These are phyloP conservation scores for Fusarium ramigenum DNA, from an alignment of 2,329 filamentous ascomycete species.

Conservation along the genomic window DNA sequence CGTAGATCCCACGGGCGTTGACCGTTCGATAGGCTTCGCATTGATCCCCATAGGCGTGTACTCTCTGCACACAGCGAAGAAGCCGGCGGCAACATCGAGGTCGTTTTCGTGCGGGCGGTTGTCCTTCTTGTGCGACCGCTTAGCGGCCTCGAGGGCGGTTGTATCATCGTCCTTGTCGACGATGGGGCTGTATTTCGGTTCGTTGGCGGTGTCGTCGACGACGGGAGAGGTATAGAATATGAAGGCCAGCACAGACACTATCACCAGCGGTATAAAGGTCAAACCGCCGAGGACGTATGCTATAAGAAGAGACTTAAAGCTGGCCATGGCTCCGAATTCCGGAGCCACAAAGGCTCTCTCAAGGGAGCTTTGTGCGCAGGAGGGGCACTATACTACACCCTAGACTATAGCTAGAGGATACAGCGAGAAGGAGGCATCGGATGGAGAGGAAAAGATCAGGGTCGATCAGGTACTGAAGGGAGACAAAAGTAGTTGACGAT, in stretches of 20 bases:
- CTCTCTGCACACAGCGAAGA: constrained; percentile 94
- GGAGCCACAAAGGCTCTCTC: constrained; percentile 32
- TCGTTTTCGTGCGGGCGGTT: constrained; percentile 66
- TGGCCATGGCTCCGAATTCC: constrained; percentile 54
- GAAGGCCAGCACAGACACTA: constrained; percentile 69
- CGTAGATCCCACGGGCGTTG: constrained; percentile 78
- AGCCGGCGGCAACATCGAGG: constrained; percentile 84
- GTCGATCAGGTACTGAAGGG: constrained; percentile 11
- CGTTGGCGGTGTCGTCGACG: constrained; percentile 52
- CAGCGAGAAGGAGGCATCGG: constrained; percentile 28
- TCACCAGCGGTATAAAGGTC: constrained; percentile 82
- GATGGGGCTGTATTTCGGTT: constrained; percentile 51
- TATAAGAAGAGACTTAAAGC: constrained; percentile 69
- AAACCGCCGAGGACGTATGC: constrained; percentile 87
- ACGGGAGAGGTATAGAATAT: constrained; percentile 74
- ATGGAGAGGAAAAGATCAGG: background rate
- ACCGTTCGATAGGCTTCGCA: constrained; percentile 88
- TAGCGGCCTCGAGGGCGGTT: constrained; percentile 68
- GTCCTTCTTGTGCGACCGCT: constrained; percentile 67
- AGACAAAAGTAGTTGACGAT: constrained; percentile 14
- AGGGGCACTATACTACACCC: constrained; percentile 29
- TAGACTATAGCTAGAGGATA: constrained; percentile 29
- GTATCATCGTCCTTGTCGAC: constrained; percentile 72
- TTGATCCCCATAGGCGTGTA: constrained; percentile 92
- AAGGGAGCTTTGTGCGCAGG: constrained; percentile 24